phyloP scores from a whole-genome alignment of 1,284 basidiomycete genomes.

The Pholiota adiposa region DNA sequence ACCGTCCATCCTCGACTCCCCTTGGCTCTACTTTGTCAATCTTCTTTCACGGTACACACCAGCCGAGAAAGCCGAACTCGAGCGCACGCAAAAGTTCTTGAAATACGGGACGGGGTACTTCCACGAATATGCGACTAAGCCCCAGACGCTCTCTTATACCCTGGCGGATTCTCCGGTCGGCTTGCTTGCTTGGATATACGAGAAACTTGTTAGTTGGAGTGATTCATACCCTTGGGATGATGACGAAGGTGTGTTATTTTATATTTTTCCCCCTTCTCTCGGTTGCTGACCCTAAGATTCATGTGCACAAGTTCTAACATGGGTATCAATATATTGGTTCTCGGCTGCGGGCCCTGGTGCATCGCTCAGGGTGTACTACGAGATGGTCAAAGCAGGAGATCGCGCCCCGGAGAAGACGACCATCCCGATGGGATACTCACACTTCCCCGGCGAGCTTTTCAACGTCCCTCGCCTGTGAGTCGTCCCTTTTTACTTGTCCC shows the following conservation, averaged over 20 bases:
- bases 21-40: slow-evolving; percentile 28
- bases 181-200: slow-evolving; percentile 62
- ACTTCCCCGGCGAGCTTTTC: slow-evolving; percentile 47
- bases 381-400: slow-evolving; percentile 26
- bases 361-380: slow-evolving; percentile 56
- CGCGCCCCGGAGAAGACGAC: slow-evolving; percentile 21
- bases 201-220: slow-evolving; percentile 55
- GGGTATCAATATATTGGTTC: slow-evolving; percentile 63
- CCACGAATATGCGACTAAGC: slow-evolving; percentile 44
- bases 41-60: slow-evolving; percentile 27
- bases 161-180: slow-evolving; percentile 59
- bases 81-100: slow-evolving; percentile 33
- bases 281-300: background rate
- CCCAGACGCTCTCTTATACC: slow-evolving; percentile 59
- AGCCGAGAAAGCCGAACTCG: slow-evolving; percentile 40
- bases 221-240: slow-evolving; percentile 53
- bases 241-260: slow-evolving; percentile 43
- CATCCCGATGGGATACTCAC: slow-evolving; percentile 48
- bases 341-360: slow-evolving; percentile 57
- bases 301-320: slow-evolving; percentile 48
- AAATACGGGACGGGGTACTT: slow-evolving; percentile 44
- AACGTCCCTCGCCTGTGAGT: slow-evolving; percentile 39
- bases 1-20: slow-evolving; percentile 29
- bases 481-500: background rate
- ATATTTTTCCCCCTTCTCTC: background rate